Evolutionary conservation across 1,139 yeast species (phyloP), one percentile per base, ranked within the genome.

Genomic region (Yarrowia galli): DNA sequence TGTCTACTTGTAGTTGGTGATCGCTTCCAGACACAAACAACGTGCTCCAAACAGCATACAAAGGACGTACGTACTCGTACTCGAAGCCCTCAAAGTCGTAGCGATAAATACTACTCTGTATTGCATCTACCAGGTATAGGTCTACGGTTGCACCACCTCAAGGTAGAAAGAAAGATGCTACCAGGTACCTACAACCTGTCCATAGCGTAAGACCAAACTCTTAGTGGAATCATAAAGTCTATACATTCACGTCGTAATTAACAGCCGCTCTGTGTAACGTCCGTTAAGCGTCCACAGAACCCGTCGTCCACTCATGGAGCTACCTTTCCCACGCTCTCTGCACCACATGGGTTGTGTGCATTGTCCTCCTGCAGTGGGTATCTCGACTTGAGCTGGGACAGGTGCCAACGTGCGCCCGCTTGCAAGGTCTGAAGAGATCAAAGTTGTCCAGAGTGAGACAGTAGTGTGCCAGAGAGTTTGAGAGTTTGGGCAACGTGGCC

Each of bases 391-490:
- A 28, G 32, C 32, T 28, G 32, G 32, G 8, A 3, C 32, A 28
- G 32, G 9, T 28, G 32, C 32, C 32, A 28, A 28, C 10, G 32
- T 28, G 18, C 25, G 15, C 5, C n/a, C 18, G 20, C 12, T 16
- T 8, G 3, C 32, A 32, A 32, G 40, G 40, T 51, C 28, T 51
- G 58, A 51, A 13, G 58, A 35, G 58, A 51, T 51, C 58, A 51
- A 51, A 12, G 58, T 51, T 51, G 43, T 9, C n/a, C 42, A n/a
- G 25, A 22, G 58, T 51, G 58, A 51, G 58, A 51, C 58, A 51
- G 10, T 8, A 22, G 40, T n/a, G n/a, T 9, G 28, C 32, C 28
- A 22, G 32, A 32, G 58, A 51, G 58, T 51, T 51, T 51, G 58
- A n/a, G n/a, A n/a, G n/a, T n/a, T n/a, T n/a, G n/a, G n/a, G 25